A percentile compares a stretch with the other conserved stretches of the same genome.
These are phyloP conservation scores for Claviceps sp. DNA, from an alignment of 2,329 filamentous ascomycete species.

Conservation along the genomic window DNA sequence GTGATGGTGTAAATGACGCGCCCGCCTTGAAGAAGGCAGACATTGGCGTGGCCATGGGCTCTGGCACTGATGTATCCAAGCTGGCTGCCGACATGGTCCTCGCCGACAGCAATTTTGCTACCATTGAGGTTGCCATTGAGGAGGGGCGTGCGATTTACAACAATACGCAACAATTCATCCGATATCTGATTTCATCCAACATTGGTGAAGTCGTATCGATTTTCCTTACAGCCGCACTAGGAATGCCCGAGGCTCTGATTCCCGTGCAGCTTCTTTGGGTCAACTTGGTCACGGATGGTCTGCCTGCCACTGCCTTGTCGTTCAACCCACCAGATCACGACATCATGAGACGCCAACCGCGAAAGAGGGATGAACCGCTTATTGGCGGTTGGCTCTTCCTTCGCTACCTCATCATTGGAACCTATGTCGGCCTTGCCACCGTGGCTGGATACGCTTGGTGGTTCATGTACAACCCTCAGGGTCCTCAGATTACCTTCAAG, in stretches of 20 bases:
- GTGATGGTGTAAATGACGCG: constrained; percentile 96
- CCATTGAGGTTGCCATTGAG: constrained; percentile 89
- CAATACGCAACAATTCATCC: constrained; percentile 99
- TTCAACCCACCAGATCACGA: constrained; percentile 99
- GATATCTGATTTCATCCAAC: constrained; percentile 97
- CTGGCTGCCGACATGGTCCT: constrained; percentile 97
- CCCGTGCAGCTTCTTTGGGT: constrained; percentile 98
- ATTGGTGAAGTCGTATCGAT: constrained; percentile 99
- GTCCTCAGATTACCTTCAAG: constrained; percentile 82
- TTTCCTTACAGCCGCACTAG: constrained; percentile 88
- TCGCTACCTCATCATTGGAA: constrained; percentile 91
- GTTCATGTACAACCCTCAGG: constrained; percentile 91
- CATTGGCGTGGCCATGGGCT: constrained; percentile 98
- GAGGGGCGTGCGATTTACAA: constrained; percentile 98
- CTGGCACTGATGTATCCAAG: constrained; percentile 92
- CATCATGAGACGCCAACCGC: constrained; percentile 84
- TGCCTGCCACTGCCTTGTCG: constrained; percentile 87
- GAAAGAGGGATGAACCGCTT: constrained; percentile 84
- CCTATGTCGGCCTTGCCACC: constrained; percentile 86
- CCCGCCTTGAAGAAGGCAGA: constrained; percentile 97
- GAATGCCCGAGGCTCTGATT: constrained; percentile 95
- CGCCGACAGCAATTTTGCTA: constrained; percentile 97
- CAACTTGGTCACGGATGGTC: constrained; percentile 92
- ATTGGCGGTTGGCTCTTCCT: constrained; percentile 96
- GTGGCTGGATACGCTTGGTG: constrained; percentile 99